Evolutionary conservation across 2,329 filamentous ascomycete genomes (phyloP), one percentile per base, ranked within the genome.

Genomic region (Shiraia sp.): DNA sequence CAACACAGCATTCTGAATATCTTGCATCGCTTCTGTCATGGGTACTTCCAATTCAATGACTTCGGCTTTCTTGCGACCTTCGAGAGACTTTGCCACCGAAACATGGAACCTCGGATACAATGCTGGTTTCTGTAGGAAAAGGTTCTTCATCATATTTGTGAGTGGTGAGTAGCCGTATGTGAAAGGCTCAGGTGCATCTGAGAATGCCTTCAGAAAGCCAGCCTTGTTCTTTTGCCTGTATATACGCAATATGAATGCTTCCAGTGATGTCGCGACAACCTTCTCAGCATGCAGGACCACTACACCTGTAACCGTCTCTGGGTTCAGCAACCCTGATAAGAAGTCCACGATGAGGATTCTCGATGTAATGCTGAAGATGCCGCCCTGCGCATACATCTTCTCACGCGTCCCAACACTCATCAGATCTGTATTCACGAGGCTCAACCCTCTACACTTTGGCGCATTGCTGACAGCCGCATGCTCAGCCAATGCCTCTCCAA

Each of bases 21-120:
- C 85, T 46, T 81, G 82, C 93, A 99, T 99, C 35, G 84, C 80
- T 26, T 95, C 88, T 4, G 90, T 96, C 92, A 99, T 97, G 19
- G 89, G 86, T 4, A 99, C 87, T 69, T 96, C 93, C 16, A 97
- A 78, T 71, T 99, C 93, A 51, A 99, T 95, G 32, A 99, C 93
- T 70, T 99, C 93, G 4, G 93, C 92, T 65, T 92, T 96, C 61
- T 87, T 86, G 66, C 88, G 88, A 8, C 91, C 91, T 69, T 99
- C 93, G 2, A 99, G 76, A 2, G 90, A 90, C 57, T 90, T 83
- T 0, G 91, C 90, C 5, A 99, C 90, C 1, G 88, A 85, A 44
- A 96, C 82, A 63, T 99, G 93, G 61, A 96, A 99, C 14, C 93
- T 81, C 3, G 93, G 93, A 84, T 92, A 99, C 10, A 99, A 72